Percentiles rank a stretch among this genome's conserved stretches.
Evolutionary conservation across 768 basidiomycete genomes (phyloP).

Genomic region (Rubroboletus satanas): DNA sequence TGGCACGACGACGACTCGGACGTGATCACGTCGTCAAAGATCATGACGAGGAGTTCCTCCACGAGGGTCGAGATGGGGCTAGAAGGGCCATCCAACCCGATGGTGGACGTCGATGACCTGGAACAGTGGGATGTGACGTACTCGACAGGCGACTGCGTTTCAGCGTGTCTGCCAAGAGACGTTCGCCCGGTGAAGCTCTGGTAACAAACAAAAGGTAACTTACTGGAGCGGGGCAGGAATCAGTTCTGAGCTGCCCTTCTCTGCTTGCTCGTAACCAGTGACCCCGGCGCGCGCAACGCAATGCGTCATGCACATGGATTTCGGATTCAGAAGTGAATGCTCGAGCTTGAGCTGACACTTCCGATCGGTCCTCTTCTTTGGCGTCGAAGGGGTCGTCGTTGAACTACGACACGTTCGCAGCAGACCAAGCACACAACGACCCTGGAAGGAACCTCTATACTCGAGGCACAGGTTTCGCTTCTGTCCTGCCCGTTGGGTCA

Average conservation of each 20-base stretch:
- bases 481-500: neutral
- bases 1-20: constrained; percentile 5
- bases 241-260: neutral
- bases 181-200: neutral
- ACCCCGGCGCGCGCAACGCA: neutral
- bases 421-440: no score
- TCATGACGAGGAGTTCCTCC: constrained; percentile 21
- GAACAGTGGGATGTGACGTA: neutral
- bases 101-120: neutral
- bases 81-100: neutral
- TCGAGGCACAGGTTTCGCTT: neutral
- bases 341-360: neutral
- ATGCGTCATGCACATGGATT: neutral
- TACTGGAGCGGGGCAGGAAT: neutral
- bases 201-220: neutral
- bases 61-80: constrained; percentile 10
- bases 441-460: no score
- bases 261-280: neutral
- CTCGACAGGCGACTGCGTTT: neutral
- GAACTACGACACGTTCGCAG: neutral
- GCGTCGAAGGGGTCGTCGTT: neutral
- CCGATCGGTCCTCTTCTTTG: neutral
- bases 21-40: constrained; percentile 17
- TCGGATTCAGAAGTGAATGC: neutral
- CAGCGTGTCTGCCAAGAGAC: neutral